phyloP scores from a whole-genome alignment of 2,329 filamentous ascomycete species.

The Colletotrichum sansevieriae region DNA sequence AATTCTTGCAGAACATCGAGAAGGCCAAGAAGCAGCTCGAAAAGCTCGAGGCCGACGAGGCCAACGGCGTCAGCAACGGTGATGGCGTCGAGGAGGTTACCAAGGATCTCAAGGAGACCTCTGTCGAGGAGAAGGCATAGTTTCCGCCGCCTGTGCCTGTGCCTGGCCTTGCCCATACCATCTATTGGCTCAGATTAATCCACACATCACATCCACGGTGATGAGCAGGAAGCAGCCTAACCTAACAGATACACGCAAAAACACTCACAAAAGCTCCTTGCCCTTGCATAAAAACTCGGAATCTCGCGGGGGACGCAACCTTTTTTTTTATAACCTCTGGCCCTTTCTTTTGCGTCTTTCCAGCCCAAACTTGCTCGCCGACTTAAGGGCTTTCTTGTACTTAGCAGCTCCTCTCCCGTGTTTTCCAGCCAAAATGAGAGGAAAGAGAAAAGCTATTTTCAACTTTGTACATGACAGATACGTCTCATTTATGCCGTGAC shows the following conservation, averaged over 20 bases:
- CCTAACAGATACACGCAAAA: constrained; percentile 20
- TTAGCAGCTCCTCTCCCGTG: constrained; percentile 26
- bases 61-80: constrained; percentile 62
- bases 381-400: constrained; percentile 39
- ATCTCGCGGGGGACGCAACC: constrained; percentile 25
- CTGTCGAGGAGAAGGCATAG: constrained; percentile 66
- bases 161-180: constrained; percentile 25
- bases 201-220: background rate
- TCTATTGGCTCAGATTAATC: background rate
- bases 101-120: constrained; percentile 64
- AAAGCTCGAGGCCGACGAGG: constrained; percentile 79
- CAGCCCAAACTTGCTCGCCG: constrained; percentile 25
- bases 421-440: constrained; percentile 34
- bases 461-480: background rate
- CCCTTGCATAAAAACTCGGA: constrained; percentile 36
- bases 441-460: constrained; percentile 30
- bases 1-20: constrained; percentile 81
- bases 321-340: constrained; percentile 28
- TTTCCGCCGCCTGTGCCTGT: constrained; percentile 24
- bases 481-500: background rate
- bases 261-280: constrained; percentile 3
- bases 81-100: constrained; percentile 68
- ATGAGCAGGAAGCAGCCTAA: background rate
- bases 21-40: constrained; percentile 98
- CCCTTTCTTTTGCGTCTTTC: constrained; percentile 36